Evolutionary conservation across 345 rosid genomes (phyloP).

Genomic region (Salix exigua): DNA sequence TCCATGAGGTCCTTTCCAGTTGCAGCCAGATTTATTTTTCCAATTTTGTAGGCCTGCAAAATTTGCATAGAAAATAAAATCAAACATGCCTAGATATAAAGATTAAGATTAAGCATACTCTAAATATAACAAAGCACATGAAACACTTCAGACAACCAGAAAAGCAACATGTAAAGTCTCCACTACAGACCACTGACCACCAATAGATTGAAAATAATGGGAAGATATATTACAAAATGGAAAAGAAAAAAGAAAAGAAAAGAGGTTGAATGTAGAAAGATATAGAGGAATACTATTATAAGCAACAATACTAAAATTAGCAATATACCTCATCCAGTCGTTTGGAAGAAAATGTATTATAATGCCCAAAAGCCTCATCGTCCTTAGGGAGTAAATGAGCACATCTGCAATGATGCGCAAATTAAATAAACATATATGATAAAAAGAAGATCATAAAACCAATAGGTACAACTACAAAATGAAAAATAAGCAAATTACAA

Average conservation of each 20-base stretch:
- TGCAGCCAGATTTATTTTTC: slow-evolving; percentile 97
- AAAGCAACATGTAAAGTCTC: neutral
- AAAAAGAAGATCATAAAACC: neutral
- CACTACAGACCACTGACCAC: slow-evolving; percentile 5
- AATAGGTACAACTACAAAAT: neutral
- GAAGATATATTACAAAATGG: neutral
- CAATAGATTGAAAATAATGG: neutral
- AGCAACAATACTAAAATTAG: neutral
- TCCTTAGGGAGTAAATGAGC: slow-evolving; percentile 92
- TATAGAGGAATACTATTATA: neutral
- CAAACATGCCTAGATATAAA: neutral
- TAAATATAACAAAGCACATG: neutral
- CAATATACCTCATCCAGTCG: slow-evolving; percentile 81
- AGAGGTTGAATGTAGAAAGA: neutral
- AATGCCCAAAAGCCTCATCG: slow-evolving; percentile 83
- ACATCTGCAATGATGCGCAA: slow-evolving; percentile 46
- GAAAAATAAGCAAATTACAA: neutral
- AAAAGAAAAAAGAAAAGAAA: neutral
- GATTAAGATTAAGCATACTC: neutral
- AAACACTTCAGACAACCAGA: neutral
- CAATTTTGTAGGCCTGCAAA: slow-evolving; percentile 90
- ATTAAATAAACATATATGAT: neutral
- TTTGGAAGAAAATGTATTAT: slow-evolving; percentile 58
- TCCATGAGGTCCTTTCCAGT: slow-evolving; percentile 99
- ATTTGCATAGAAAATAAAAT: neutral